These are phyloP conservation scores for Peronospora tabacina DNA, from an alignment of 352 stramenopile species.

Conservation along the genomic window DNA sequence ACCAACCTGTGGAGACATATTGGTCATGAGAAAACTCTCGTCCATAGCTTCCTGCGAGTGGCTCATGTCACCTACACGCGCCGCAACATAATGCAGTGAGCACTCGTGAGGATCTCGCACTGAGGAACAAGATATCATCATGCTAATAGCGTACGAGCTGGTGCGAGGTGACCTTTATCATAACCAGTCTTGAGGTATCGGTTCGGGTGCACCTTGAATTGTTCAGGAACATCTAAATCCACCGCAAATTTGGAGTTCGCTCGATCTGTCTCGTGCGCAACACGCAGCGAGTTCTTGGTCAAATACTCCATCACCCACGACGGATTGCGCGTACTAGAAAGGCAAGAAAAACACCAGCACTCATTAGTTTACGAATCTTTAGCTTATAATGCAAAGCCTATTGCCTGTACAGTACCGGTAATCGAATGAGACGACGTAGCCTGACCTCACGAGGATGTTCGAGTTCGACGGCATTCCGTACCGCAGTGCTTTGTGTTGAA, in stretches of 20 bases:
- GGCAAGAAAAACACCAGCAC: not conserved
- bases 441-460: slow-evolving; percentile 66
- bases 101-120: not conserved
- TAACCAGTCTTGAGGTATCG: slow-evolving; percentile 89
- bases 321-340: slow-evolving; percentile 63
- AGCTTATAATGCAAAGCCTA: not conserved
- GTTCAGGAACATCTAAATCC: slow-evolving; percentile 58
- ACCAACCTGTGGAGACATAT: slow-evolving; percentile 90
- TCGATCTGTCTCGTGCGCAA: slow-evolving; percentile 62
- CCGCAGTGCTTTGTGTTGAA: slow-evolving; percentile 57
- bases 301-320: slow-evolving; percentile 84
- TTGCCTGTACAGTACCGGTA: slow-evolving; percentile 37
- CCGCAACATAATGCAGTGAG: not conserved
- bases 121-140: not conserved
- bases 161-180: slow-evolving; percentile 92
- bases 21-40: slow-evolving; percentile 94
- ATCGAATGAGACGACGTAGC: slow-evolving; percentile 84
- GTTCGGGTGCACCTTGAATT: slow-evolving; percentile 81
- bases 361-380: too few species aligned
- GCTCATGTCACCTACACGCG: slow-evolving; percentile 73
- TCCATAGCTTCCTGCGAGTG: slow-evolving; percentile 75
- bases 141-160: slow-evolving; percentile 47
- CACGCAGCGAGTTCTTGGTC: slow-evolving; percentile 60
- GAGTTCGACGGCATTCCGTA: slow-evolving; percentile 59
- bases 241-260: slow-evolving; percentile 84